Conservation (phyloP, 2,329 filamentous ascomycete species). For the Xylariales sp. region DNA sequence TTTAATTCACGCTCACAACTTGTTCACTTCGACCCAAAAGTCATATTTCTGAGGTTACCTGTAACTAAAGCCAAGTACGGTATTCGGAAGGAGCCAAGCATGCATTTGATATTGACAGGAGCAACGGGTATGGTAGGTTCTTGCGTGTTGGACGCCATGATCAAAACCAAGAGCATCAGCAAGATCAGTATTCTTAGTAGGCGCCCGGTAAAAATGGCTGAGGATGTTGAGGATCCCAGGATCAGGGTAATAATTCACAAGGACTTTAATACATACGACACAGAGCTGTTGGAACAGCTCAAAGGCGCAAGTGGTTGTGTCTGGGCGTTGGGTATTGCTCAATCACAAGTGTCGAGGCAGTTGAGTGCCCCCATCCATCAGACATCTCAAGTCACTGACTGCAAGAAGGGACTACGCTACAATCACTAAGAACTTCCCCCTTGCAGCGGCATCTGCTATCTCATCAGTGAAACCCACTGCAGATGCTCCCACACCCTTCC, state of each 20-base stretch:
- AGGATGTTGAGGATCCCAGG: constrained; percentile 51
- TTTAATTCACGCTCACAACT: too few relatives aligned
- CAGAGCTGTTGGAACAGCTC: constrained; percentile 52
- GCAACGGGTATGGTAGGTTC: constrained; percentile 64
- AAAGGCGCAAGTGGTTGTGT: constrained; percentile 63
- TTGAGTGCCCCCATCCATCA: too few relatives aligned
- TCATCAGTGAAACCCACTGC: constrained; percentile 14
- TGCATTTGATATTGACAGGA: constrained; percentile 65
- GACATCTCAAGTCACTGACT: too few relatives aligned
- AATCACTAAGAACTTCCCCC: constrained; percentile 63
- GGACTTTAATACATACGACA: constrained; percentile 59
- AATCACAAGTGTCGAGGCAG: constrained; percentile 56
- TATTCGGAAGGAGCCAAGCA: too few relatives aligned
- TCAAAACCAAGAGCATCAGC: constrained; percentile 50
- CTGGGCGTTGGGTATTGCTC: constrained; percentile 68
- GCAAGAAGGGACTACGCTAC: constrained; percentile 61
- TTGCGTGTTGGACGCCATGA: constrained; percentile 56
- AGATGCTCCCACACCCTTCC: constrained; percentile 46
- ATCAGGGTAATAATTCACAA: constrained; percentile 63
- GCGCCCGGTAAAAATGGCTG: constrained; percentile 51
- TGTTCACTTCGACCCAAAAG: too few relatives aligned
- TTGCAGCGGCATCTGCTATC: constrained; percentile 60
- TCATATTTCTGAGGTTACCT: too few relatives aligned
- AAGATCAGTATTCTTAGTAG: constrained; percentile 55
- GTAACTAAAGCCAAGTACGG: too few relatives aligned